Evolutionary conservation across 1,139 yeast genomes (phyloP).

Genomic region (Sugiyamaella pinicola): DNA sequence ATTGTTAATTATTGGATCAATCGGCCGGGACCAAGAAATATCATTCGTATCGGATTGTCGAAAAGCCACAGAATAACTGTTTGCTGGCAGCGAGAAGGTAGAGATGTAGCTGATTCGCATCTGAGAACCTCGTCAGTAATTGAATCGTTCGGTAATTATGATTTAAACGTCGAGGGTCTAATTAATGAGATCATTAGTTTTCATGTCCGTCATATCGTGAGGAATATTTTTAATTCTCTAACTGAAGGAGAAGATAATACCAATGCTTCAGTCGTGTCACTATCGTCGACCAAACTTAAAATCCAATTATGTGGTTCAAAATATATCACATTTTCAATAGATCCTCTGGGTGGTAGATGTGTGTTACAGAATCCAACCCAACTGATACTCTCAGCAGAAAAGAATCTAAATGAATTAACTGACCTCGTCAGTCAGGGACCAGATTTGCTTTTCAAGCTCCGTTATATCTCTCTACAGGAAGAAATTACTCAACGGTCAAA

Average conservation of each 20-base stretch:
- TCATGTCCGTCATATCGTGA: slow-evolving; percentile 38
- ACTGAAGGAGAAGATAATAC: slow-evolving; percentile 8
- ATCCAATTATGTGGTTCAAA: slow-evolving; percentile 21
- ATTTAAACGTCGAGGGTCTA: slow-evolving; percentile 37
- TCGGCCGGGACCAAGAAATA: slow-evolving; percentile 49
- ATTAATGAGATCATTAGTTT: slow-evolving; percentile 35
- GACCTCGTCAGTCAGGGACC: slow-evolving; percentile 35
- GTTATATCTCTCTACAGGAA: slow-evolving; percentile 40
- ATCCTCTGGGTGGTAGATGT: slow-evolving; percentile 39
- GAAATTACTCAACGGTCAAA: slow-evolving; percentile 39
- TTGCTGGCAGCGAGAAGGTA: slow-evolving; percentile 70
- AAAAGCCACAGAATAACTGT: slow-evolving; percentile 53
- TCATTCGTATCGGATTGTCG: slow-evolving; percentile 66
- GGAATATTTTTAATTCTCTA: slow-evolving; percentile 31
- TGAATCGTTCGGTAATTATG: slow-evolving; percentile 32
- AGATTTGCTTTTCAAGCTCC: slow-evolving; percentile 35
- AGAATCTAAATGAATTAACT: slow-evolving; percentile 37
- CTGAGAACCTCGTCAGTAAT: slow-evolving; percentile 23
- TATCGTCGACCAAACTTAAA: slow-evolving; percentile 25
- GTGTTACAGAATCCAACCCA: slow-evolving; percentile 39
- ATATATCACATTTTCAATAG: slow-evolving; percentile 38
- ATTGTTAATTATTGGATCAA: slow-evolving; percentile 67
- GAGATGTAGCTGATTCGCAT: slow-evolving; percentile 34
- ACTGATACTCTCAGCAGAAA: slow-evolving; percentile 38
- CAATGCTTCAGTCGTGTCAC: slow-evolving; percentile 20